Base-by-base conservation (phyloP, 2,329 filamentous ascomycete genomes). In the Colletotrichum lentis region DNA sequence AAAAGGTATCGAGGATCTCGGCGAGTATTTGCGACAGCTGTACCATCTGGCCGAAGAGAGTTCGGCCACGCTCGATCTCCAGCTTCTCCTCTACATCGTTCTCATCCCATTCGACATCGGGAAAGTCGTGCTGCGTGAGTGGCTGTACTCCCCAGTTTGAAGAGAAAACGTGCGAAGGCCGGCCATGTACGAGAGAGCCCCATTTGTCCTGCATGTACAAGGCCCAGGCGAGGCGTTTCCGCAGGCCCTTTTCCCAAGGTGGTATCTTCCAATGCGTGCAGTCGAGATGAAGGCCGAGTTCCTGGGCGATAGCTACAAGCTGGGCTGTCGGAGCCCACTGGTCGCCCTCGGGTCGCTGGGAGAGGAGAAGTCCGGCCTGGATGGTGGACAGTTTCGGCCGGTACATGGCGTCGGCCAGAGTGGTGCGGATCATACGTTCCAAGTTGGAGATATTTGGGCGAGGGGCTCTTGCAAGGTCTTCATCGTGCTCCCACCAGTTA, bases 191-290 rank as follows among this genome's bases (percentile, higher is more conserved):
- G 22, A 97, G 83, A 2, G 93, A 90, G 18, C 91, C 92, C 94
- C 94, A 97, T 78, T 86, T 96, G 79, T 97, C 94, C 79, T 97
- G 93, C 90, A 96, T 95, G 77, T 96, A 97, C 58, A 97, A 79
- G 2, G 92, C 94, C 94, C 94, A 97, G 1, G 93, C 93, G 49
- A 97, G 86, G 56, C 94, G 88, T 77, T 95, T 96, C 69, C 94
- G 86, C 67, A 97, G 78, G 0, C 93, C 91, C 73, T 91, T 91
- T 77, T 97, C 94, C 93, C 94, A 97, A 0, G 85, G 85, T 35
- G 94, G 92, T 62, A 97, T 95, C 70, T 92, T 92, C 94, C 94
- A 97, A 60, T 84, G 84, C 5, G 90, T 88, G 80, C 93, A 97
- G 78, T 97, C 93, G 47, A 97, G 88, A 77, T 97, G 94, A 46